Percentiles rank a stretch among this genome's conserved stretches.
phyloP scores from a whole-genome alignment of 2,329 filamentous ascomycete genomes.

The Aplosporella prunicola region DNA sequence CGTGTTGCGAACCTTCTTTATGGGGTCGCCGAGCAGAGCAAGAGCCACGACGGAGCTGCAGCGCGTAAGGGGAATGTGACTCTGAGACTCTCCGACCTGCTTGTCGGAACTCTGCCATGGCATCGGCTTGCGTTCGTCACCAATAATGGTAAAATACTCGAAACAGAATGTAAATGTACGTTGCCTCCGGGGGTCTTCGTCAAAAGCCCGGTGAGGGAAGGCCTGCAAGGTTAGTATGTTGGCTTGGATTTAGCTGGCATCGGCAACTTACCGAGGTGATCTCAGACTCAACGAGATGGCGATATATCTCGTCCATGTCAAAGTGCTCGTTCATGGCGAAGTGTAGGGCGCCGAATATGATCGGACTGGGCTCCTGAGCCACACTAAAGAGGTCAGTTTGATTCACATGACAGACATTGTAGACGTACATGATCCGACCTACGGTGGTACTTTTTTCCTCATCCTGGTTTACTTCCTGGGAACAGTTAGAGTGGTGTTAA shows the following conservation, averaged over 20 bases:
- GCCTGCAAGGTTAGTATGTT: conserved; percentile 5
- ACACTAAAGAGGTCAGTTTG: conserved; percentile 24
- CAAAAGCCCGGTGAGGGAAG: conserved; percentile 37
- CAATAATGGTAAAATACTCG: conserved; percentile 55
- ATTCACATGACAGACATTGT: neutral
- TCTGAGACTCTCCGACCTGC: conserved; percentile 24
- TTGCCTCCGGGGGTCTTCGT: conserved; percentile 38
- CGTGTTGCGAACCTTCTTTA: conserved; percentile 41
- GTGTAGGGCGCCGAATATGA: conserved; percentile 51
- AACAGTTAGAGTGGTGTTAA: neutral
- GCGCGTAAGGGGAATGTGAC: conserved; percentile 50
- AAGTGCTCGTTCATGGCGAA: conserved; percentile 49
- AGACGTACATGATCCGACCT: conserved; percentile 45
- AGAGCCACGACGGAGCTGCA: conserved; percentile 52
- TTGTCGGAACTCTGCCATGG: conserved; percentile 51
- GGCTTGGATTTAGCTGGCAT: conserved; percentile 22
- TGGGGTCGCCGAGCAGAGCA: conserved; percentile 44
- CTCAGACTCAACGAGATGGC: conserved; percentile 43
- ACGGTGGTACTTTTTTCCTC: conserved; percentile 37
- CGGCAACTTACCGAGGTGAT: conserved; percentile 32
- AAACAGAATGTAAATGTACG: conserved; percentile 54
- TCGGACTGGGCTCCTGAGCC: conserved; percentile 51
- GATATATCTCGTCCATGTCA: conserved; percentile 53
- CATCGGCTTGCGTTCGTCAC: conserved; percentile 46
- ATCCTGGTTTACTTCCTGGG: conserved; percentile 26